These are phyloP conservation scores for Cenchrus fungigraminus DNA, from an alignment of 176 grass and related monocot species.

Conservation along the genomic window DNA sequence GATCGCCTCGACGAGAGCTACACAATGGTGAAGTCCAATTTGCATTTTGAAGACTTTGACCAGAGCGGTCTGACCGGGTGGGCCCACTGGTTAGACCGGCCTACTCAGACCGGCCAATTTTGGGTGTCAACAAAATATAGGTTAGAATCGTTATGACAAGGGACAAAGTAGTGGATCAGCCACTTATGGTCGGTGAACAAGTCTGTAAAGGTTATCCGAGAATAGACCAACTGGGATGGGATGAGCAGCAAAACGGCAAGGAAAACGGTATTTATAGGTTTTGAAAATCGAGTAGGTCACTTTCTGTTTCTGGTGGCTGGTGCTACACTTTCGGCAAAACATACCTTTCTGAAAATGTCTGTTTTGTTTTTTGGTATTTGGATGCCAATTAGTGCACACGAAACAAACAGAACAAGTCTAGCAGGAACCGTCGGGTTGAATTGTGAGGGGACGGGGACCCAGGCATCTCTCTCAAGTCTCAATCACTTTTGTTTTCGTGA, in stretches of 20 bases:
- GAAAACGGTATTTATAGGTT: neutral
- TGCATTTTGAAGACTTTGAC: too few relatives aligned
- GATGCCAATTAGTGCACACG: conserved; percentile 7
- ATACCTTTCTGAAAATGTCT: neutral
- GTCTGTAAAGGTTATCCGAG: conserved; percentile 1
- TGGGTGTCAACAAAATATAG: too few relatives aligned
- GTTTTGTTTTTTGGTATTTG: neutral
- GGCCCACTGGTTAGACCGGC: too few relatives aligned
- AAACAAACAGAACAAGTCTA: conserved; percentile 10
- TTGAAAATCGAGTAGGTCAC: conserved; percentile 17
- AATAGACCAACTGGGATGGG: conserved; percentile 15
- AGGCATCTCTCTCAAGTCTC: conserved; percentile 13
- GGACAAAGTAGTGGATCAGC: neutral
- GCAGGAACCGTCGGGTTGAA: neutral
- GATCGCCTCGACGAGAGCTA: too few relatives aligned
- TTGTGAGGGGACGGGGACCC: neutral
- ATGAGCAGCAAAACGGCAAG: conserved; percentile 9
- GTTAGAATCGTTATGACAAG: neutral
- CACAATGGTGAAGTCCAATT: too few relatives aligned
- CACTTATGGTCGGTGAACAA: conserved; percentile 6
- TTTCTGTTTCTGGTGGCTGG: neutral
- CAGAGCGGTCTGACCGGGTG: too few relatives aligned
- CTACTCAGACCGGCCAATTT: too few relatives aligned
- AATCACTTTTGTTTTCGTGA: conserved; percentile 19
- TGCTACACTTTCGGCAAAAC: conserved; percentile 49